phyloP scores from a whole-genome alignment of 495 filamentous ascomycete species.

The Hyphodiscus hymeniophilus region DNA sequence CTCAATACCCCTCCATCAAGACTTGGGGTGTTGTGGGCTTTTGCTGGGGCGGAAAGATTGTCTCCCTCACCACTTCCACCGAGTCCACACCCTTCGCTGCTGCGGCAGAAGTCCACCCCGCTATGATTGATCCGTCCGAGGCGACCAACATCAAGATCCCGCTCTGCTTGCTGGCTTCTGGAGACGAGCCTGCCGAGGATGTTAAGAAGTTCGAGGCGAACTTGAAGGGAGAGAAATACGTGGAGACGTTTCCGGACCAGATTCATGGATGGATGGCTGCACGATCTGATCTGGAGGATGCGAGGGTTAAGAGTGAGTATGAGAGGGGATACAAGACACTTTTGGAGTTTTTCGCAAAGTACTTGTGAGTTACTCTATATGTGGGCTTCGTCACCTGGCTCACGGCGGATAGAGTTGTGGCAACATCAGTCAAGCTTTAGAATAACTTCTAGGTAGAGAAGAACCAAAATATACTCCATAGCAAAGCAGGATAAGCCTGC shows the following conservation, averaged over 20 bases:
- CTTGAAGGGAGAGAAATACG: slow-evolving; percentile 57
- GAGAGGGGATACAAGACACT: slow-evolving; percentile 68
- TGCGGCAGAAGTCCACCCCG: slow-evolving; percentile 69
- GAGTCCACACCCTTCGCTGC: slow-evolving; percentile 56
- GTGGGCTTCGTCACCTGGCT: not conserved
- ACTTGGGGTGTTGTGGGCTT: slow-evolving; percentile 83
- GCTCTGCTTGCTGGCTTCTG: slow-evolving; percentile 55
- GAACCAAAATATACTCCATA: too few relatives aligned
- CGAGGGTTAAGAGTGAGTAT: slow-evolving; percentile 65
- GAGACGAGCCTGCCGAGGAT: slow-evolving; percentile 56
- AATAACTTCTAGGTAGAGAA: too few relatives aligned
- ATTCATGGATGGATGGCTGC: slow-evolving; percentile 93
- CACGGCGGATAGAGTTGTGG: not conserved
- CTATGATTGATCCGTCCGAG: slow-evolving; percentile 76
- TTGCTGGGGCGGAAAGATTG: slow-evolving; percentile 90
- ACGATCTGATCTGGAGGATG: slow-evolving; percentile 56
- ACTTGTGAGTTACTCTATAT: slow-evolving; percentile 44
- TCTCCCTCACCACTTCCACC: slow-evolving; percentile 47
- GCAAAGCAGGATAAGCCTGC: too few relatives aligned
- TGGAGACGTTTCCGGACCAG: slow-evolving; percentile 75
- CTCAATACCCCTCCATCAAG: slow-evolving; percentile 50
- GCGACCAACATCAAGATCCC: slow-evolving; percentile 59
- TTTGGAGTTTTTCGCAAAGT: slow-evolving; percentile 66
- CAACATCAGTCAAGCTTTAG: too few relatives aligned
- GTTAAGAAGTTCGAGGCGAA: slow-evolving; percentile 64